Evolutionary conservation across 2,329 filamentous ascomycete genomes (phyloP).

Genomic region (Ophiocordyceps camponoti-leonardi): DNA sequence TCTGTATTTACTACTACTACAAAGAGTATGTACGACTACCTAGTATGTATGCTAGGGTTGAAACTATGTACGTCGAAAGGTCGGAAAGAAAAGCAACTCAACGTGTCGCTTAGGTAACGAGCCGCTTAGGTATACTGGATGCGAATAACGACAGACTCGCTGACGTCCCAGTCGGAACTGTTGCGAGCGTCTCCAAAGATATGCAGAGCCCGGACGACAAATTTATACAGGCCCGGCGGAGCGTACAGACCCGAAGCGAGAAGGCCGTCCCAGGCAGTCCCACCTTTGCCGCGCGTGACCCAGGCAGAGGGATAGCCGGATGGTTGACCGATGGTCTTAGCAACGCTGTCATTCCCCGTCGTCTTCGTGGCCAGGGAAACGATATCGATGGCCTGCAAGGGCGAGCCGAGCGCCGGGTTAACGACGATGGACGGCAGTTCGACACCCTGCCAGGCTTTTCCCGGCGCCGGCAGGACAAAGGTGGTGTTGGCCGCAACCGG

Average conservation of each 20-base stretch:
- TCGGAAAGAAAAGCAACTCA: too few relatives aligned
- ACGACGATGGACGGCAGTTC: conserved; percentile 22
- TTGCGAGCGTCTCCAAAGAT: conserved; percentile 30
- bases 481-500: conserved; percentile 16
- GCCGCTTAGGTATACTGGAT: conserved; percentile 23
- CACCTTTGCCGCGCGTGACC: conserved; percentile 9
- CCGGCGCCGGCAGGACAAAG: conserved; percentile 23
- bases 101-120: too few relatives aligned
- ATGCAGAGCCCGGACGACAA: conserved; percentile 28
- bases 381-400: conserved; percentile 24
- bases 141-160: conserved; percentile 23
- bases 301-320: conserved; percentile 21
- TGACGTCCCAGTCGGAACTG: conserved; percentile 27
- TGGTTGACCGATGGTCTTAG: conserved; percentile 24
- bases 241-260: conserved; percentile 28
- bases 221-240: conserved; percentile 30
- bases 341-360: conserved; percentile 15
- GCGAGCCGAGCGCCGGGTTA: conserved; percentile 26
- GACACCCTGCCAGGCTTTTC: conserved; percentile 13
- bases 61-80: too few relatives aligned
- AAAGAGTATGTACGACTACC: too few relatives aligned
- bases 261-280: conserved; percentile 25
- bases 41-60: too few relatives aligned
- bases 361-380: conserved; percentile 19
- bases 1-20: too few relatives aligned